phyloP scores from a whole-genome alignment of 495 filamentous ascomycete genomes.

The Hypoxylon trugodes region DNA sequence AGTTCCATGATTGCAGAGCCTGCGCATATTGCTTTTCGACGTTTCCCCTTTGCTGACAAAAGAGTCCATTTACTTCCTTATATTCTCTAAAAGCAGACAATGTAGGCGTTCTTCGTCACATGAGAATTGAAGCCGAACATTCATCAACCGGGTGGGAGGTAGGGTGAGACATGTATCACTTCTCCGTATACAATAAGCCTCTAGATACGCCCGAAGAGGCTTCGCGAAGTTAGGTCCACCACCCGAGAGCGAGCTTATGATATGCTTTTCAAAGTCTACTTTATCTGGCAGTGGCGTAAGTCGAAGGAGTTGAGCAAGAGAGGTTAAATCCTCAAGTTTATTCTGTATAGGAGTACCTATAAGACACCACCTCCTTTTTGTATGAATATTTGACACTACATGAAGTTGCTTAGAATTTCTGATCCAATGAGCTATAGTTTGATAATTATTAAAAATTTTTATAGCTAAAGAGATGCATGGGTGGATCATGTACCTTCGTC shows the following conservation, averaged over 20 bases:
- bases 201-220: background rate
- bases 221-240: background rate
- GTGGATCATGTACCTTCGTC: constrained; percentile 61
- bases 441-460: background rate
- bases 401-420: background rate
- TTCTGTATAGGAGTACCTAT: background rate
- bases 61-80: background rate
- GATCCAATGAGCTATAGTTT: background rate
- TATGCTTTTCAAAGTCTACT: background rate
- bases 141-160: background rate
- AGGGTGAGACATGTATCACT: background rate
- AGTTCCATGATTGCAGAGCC: background rate
- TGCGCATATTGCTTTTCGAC: background rate
- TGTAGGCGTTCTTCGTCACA: background rate
- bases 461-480: background rate
- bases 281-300: background rate
- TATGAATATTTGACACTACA: background rate
- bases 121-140: background rate
- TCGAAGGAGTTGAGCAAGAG: background rate
- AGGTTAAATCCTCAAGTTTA: background rate
- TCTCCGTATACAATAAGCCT: background rate
- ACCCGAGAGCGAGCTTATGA: background rate
- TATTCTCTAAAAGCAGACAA: background rate
- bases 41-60: background rate
- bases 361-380: background rate